Base-by-base conservation (phyloP, 176 grass and related monocot species). In the Zoysia japonica region DNA sequence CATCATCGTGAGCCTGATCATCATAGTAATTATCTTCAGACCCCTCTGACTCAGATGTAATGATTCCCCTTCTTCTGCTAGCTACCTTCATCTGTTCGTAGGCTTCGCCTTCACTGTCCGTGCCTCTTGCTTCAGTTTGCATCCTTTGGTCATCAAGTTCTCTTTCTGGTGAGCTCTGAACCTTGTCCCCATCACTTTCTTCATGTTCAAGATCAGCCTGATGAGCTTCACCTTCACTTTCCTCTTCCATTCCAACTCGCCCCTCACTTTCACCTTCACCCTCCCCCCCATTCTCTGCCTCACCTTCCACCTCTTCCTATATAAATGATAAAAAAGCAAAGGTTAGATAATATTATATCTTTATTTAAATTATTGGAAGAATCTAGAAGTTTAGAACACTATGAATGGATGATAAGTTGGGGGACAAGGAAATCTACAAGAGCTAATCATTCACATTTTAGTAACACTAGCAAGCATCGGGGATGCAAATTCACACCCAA, bases 191-290 rank as follows among this genome's bases (percentile, higher is more conserved):
- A 3, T 92, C 89, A 87, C 88, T 92, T 72, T 98, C 89, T 79
- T 78, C 94, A 70, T 83, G 87, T 61, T 92, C 87, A 79, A 80
- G 16, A 61, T 87, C 81, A 49, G 80, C 80, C 74, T 73, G 84
- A 62, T 94, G 81, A 70, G 75, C 84, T 89, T 98, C 95, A 36
- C 79, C 75, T 82, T 98, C 95, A 61, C 92, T 98, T 88, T 93
- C 92, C 35, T 87, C 90, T 83, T 93, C 96, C 85, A 92, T 92
- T 61, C 88, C 96, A 72, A 85, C 76, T 89, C 89, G 89, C 17
- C 87, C 95, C 81, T 97, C 91, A 12, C 86, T 85, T 82, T 97
- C 91, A 9, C 87, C 94, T 81, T 97, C 91, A 8, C 87, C 94
- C 76, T 96, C 87, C 5, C 78, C 80, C 61, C 88, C 87, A 78